Base-by-base conservation (phyloP, 2,329 filamentous ascomycete species). In the Pseudocercospora vitis region DNA sequence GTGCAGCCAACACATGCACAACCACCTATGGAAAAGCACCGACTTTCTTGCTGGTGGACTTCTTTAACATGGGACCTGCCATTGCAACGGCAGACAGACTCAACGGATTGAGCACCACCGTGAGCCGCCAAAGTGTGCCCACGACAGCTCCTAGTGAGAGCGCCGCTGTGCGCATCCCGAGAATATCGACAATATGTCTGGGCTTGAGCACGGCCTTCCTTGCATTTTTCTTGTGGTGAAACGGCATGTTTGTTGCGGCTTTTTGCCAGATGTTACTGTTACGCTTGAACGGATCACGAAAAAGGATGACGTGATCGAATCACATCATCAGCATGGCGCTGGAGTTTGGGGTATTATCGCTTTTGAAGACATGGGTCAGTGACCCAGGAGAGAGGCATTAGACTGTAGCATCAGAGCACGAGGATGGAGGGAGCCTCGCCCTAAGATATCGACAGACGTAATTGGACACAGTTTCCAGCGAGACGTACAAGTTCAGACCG, bases 11-110 rank as follows among this genome's bases (percentile, higher is more conserved):
- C 9, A 52, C 69, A 32, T 79, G 76, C 57, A 63, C 65, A 32
- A 66, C 64, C 6, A 45, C 68, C 21, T 74, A 76, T 63, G 65
- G 65, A 3, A 69, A 69, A 29, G 62, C 64, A 31, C 75, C 76
- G 14, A 76, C 74, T 52, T 70, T 74, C 18, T 65, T 78, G 21
- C 64, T 78, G 33, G 66, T 75, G 16, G 75, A 78, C 61, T 77
- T 74, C 63, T 28, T 45, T 19, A 74, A 76, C 54, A 62, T 73
- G 48, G 76, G 75, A 3, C 68, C 73, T 51, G 71, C 71, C n/a
- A 71, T 78, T 40, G 60, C 62, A 14, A 73, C 71, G 6, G 71
- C 75, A 62, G 63, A 70, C 44, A 53, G 49, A 12, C 53, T 77
- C 53, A 78, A 78, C 62, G 59, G 56, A n/a, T 28, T 65, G n/a